Base-by-base conservation (phyloP, 2,329 filamentous ascomycete genomes). In the Helotiales sp. region DNA sequence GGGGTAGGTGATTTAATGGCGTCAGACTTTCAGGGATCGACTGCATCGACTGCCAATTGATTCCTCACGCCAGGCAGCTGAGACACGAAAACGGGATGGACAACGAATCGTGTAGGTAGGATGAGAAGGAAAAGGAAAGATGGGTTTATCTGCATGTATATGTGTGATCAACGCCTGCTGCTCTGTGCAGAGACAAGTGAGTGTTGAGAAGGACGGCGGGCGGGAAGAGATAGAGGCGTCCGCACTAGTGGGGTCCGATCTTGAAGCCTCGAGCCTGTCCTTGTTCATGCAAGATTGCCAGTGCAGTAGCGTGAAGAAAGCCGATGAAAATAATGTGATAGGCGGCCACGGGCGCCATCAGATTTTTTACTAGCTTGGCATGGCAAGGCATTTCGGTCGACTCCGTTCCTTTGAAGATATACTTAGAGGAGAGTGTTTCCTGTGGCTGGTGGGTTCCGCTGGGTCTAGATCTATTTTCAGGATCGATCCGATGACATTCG, bases 201-300 rank as follows among this genome's bases (percentile, higher is more conserved):
- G 47, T 28, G 8, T 28, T 50, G 24, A 57, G n/a, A 57, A n/a
- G 37, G 20, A 32, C 17, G 32, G 54, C 54, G 32, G 49, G 17
- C n/a, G 52, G n/a, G 30, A 20, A 34, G 30, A 55, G 52, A 55
- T 55, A 55, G 52, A 55, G 52, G 52, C 52, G 52, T 55, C 52
- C 28, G 30, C 52, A 55, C 28, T 55, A 55, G 52, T 30, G 52
- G 52, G 28, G 52, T 55, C 28, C 30, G n/a, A 34, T 32, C 34
- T 8, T 34, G n/a, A n/a, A n/a, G n/a, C n/a, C n/a, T n/a, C n/a
- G n/a, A n/a, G n/a, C n/a, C n/a, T n/a, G n/a, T n/a, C n/a, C n/a
- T n/a, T n/a, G n/a, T n/a, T n/a, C n/a, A n/a, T n/a, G n/a, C n/a
- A n/a, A n/a, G n/a, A n/a, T n/a, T n/a, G n/a, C 20, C 49, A 32